Evolutionary conservation across 257 asterid genomes (phyloP).

Genomic region (Solanum pennellii): DNA sequence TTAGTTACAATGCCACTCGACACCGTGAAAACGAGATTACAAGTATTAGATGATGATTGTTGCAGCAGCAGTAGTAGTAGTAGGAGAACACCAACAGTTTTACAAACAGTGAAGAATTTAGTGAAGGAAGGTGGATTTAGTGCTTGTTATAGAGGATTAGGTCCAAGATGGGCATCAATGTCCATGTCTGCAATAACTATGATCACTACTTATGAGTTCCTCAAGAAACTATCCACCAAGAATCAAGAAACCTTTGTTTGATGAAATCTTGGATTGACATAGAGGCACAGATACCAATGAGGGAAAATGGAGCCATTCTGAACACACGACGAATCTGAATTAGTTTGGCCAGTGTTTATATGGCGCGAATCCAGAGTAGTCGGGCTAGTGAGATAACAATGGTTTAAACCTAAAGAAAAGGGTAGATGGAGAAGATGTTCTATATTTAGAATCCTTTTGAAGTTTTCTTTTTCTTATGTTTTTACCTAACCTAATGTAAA

Average conservation of each 20-base stretch:
- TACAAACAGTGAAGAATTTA: conserved; percentile 60
- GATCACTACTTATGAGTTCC: conserved; percentile 97
- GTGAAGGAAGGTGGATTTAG: conserved; percentile 82
- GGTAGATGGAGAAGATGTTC: background rate
- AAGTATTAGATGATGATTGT: conserved; percentile 71
- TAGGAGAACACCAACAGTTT: conserved; percentile 23
- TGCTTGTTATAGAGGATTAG: conserved; percentile 93
- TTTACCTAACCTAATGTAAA: background rate
- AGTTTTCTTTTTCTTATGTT: background rate
- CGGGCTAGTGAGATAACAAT: background rate
- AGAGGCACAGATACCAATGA: background rate
- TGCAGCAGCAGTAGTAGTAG: background rate
- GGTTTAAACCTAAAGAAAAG: background rate
- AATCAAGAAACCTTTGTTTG: conserved; percentile 40
- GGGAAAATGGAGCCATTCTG: background rate
- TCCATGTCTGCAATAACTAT: conserved; percentile 90
- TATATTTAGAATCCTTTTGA: background rate
- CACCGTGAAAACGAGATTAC: conserved; percentile 84
- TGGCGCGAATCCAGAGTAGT: background rate
- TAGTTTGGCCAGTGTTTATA: background rate
- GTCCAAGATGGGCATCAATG: conserved; percentile 98
- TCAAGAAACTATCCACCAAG: conserved; percentile 79
- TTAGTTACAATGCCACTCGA: conserved; percentile 94
- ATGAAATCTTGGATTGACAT: conserved; percentile 6
- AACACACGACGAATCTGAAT: background rate